Conservation (phyloP, 2,329 filamentous ascomycete genomes). For the Venturia aucupariae region DNA sequence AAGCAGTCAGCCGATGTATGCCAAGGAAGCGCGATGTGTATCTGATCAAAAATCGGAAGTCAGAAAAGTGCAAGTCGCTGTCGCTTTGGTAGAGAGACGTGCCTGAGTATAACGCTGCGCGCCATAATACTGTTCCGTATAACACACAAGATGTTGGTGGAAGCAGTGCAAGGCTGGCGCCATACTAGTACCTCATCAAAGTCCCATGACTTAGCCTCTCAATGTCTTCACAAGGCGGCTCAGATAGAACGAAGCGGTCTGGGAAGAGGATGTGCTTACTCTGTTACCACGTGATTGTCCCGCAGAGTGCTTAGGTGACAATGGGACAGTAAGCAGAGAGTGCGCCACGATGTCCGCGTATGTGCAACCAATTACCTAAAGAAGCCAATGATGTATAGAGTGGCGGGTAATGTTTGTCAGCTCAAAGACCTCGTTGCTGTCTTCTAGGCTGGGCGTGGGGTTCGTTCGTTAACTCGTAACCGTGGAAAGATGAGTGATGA, state of each 20-base stretch:
- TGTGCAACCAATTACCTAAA: not conserved
- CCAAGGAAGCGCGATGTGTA: too few relatives aligned
- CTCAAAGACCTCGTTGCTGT: not conserved
- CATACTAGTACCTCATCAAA: not conserved
- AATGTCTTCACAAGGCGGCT: not conserved
- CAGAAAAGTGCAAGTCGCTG: too few relatives aligned
- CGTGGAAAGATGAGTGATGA: not conserved
- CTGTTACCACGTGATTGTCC: not conserved
- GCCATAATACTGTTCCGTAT: not conserved
- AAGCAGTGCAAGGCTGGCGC: not conserved
- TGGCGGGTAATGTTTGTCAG: conserved; percentile 4
- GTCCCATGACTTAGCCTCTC: not conserved
- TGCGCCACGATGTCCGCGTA: too few relatives aligned
- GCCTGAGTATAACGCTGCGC: too few relatives aligned
- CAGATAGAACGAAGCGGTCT: not conserved
- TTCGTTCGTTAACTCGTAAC: not conserved
- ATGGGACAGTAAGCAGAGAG: not conserved
- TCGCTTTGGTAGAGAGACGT: too few relatives aligned
- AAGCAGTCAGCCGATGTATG: too few relatives aligned
- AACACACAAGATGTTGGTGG: not conserved
- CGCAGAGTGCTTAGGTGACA: not conserved
- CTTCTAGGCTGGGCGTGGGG: not conserved
- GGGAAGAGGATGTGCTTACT: not conserved
- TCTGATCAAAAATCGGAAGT: too few relatives aligned
- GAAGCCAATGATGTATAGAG: not conserved